Conservation (phyloP, 148 eudicot genomes). For the Cornus kousa region DNA sequence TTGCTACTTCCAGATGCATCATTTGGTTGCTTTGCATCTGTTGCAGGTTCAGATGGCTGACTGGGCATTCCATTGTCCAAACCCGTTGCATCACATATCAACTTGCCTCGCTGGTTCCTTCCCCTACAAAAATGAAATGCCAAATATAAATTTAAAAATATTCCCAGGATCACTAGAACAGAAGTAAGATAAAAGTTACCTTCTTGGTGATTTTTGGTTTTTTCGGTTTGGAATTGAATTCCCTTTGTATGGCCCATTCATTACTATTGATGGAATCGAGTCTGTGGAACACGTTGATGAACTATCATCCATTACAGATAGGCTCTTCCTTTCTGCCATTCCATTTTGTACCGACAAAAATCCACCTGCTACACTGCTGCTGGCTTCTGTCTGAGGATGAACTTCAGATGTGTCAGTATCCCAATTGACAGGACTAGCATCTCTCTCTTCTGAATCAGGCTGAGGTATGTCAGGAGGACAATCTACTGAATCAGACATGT, state of each 20-base stretch:
- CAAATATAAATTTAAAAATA: neutral
- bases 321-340: conserved; percentile 40
- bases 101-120: conserved; percentile 50
- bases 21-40: conserved; percentile 18
- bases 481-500: conserved; percentile 71
- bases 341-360: conserved; percentile 59
- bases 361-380: conserved; percentile 45
- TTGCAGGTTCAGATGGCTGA: conserved; percentile 41
- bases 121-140: conserved; percentile 36
- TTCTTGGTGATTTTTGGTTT: conserved; percentile 53
- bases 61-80: conserved; percentile 38
- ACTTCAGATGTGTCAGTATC: conserved; percentile 70
- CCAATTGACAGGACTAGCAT: conserved; percentile 65
- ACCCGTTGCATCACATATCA: conserved; percentile 32
- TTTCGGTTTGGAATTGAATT: conserved; percentile 41
- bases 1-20: conserved; percentile 43
- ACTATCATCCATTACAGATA: conserved; percentile 66
- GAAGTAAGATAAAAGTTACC: conserved; percentile 26
- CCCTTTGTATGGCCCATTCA: conserved; percentile 48
- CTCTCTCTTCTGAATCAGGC: conserved; percentile 77
- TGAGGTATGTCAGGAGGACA: conserved; percentile 47
- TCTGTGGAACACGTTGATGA: conserved; percentile 87
- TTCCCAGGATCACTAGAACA: neutral
- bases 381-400: conserved; percentile 53
- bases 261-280: conserved; percentile 56